Evolutionary conservation across 2,329 filamentous ascomycete genomes (phyloP).

Genomic region (Dendryphion nanum): DNA sequence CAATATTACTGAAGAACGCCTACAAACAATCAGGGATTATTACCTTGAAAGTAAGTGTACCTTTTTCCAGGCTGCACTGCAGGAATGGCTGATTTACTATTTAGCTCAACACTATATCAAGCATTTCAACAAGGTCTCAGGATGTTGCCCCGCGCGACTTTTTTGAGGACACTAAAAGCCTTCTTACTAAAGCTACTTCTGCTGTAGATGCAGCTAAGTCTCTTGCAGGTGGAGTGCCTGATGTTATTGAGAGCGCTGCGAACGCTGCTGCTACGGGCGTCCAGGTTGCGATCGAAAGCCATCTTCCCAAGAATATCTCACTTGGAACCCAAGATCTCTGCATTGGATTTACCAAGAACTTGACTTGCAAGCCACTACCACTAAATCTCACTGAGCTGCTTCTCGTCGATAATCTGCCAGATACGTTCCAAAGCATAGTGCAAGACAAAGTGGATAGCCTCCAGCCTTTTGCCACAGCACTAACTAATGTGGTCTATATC

Average conservation of each 20-base stretch:
- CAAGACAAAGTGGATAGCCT: too few species aligned
- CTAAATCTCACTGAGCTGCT: conserved; percentile 1
- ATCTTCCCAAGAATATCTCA: conserved; percentile 1
- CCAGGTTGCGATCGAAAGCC: background rate
- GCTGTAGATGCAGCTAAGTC: conserved; percentile 1
- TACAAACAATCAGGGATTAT: too few species aligned
- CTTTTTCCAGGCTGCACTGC: too few species aligned
- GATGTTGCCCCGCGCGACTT: background rate
- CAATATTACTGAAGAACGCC: too few species aligned
- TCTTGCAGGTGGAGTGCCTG: background rate
- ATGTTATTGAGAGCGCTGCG: conserved; percentile 1
- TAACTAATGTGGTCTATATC: too few species aligned
- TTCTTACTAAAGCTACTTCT: conserved; percentile 1
- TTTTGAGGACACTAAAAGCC: conserved; percentile 1
- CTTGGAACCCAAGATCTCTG: conserved; percentile 1
- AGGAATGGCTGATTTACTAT: conserved; percentile 1
- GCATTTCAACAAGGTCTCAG: conserved; percentile 1
- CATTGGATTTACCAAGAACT: conserved; percentile 1
- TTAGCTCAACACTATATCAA: conserved; percentile 1
- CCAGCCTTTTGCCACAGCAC: too few species aligned
- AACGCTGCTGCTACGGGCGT: background rate
- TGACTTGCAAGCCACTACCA: conserved; percentile 1
- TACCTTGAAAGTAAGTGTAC: too few species aligned
- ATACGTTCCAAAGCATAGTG: too few species aligned
- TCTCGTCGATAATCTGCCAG: too few species aligned